Evolutionary conservation across 495 filamentous ascomycete species (phyloP).

Genomic region (Hypoxylon perforatum): DNA sequence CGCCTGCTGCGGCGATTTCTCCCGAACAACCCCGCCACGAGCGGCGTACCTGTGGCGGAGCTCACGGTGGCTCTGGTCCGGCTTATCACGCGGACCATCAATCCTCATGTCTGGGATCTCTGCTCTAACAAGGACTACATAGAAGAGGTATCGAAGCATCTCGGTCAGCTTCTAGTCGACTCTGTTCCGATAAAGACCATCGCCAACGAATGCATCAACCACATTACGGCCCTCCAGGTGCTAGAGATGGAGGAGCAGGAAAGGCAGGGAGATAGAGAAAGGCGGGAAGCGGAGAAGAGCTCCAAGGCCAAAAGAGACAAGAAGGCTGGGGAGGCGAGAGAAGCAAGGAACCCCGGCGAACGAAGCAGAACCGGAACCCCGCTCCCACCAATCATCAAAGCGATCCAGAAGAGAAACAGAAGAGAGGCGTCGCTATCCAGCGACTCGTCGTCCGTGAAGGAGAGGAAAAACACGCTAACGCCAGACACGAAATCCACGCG

Average conservation of each 20-base stretch:
- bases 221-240: too few species aligned
- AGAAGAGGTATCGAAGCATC: neutral
- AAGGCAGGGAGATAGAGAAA: neutral
- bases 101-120: too few species aligned
- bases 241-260: neutral
- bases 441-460: too few species aligned
- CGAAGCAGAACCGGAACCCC: too few species aligned
- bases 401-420: too few species aligned
- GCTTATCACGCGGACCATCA: neutral
- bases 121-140: too few species aligned
- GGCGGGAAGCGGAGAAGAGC: neutral
- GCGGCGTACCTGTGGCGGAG: neutral
- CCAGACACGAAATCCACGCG: neutral
- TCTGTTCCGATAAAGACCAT: neutral
- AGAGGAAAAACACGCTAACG: too few species aligned
- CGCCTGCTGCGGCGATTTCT: neutral
- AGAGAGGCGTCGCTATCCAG: too few species aligned
- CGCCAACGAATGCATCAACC: neutral
- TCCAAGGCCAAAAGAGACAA: neutral
- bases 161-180: neutral
- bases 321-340: too few species aligned
- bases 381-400: too few species aligned
- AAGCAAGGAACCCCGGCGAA: too few species aligned
- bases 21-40: neutral
- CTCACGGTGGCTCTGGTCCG: neutral